Base-by-base conservation (phyloP, 345 rosid genomes). In the Eucalyptus decipiens region DNA sequence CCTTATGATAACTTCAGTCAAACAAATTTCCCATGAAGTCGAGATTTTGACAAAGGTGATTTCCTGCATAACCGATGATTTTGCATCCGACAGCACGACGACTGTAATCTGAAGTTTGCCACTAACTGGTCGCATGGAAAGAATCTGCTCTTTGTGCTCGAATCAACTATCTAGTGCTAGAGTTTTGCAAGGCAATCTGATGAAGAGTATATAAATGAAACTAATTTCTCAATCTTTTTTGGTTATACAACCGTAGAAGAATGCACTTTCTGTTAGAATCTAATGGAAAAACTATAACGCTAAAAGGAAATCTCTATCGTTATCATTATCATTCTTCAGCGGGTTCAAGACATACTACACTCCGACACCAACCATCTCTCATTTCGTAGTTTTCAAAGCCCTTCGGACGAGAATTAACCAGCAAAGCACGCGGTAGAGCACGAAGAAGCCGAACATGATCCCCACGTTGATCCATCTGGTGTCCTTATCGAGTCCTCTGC, bases 401-500 rank as follows among this genome's bases (percentile, higher is more conserved):
- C 95, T 95, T 60, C 94, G 89, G 69, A 92, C 90, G 18, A 97
- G 96, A 91, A 97, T 92, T 83, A 92, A 88, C 99, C 99, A 97
- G 90, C 98, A 94, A 69, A 97, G 97, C 76, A 96, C 43, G 3
- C 99, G 96, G 89, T 97, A 96, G 52, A 96, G 91, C 26, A 96
- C 92, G 72, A 97, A 97, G 91, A 97, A 97, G 19, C 93, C 98
- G n/a, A 96, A 90, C 97, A 97, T 97, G 80, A 97, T 94, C 42
- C 96, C 99, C 17, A 96, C 99, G 52, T 96, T 96, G 87, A 93
- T 92, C 99, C 96, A 95, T 90, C 98, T 94, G 3, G 69, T 91
- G 80, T 97, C 99, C 90, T 88, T 87, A 23, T 95, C 96, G 62
- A 96, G 94, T 43, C 99, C 99, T 91, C 99, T 93, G 89, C 95